A percentile compares a stretch with the other conserved stretches of the same genome.
Evolutionary conservation across 192 early-diverging fungal species (phyloP).

Genomic region (Obelidium mucronatum): DNA sequence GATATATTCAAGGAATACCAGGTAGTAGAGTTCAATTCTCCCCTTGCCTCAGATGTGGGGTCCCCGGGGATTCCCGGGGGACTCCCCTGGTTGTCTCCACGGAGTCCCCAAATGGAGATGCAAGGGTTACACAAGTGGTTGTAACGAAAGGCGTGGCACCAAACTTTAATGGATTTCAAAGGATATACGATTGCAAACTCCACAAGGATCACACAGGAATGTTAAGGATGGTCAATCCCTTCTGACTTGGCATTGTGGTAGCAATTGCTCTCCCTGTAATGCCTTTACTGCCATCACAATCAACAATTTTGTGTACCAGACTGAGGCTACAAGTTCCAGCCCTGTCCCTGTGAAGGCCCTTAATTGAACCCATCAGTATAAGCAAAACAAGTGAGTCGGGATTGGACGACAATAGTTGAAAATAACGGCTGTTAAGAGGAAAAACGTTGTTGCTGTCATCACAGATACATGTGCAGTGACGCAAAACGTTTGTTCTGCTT

Average conservation of each 20-base stretch:
- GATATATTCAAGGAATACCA: too few species aligned
- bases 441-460: neutral
- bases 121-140: too few species aligned
- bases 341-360: neutral
- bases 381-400: neutral
- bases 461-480: slow-evolving; percentile 2
- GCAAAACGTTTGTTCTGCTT: neutral
- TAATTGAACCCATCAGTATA: neutral
- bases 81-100: neutral
- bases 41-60: neutral
- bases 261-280: neutral
- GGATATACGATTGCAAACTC: neutral
- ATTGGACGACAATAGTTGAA: neutral
- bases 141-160: neutral
- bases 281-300: neutral
- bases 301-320: too few species aligned
- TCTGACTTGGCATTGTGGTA: neutral
- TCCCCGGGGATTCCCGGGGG: neutral
- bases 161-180: neutral
- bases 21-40: neutral
- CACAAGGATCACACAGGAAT: neutral
- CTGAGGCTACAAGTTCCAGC: neutral
- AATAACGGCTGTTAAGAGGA: neutral
- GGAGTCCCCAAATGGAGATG: neutral
- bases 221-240: neutral